phyloP scores from a whole-genome alignment of 2,329 filamentous ascomycete species.

The Penicillium sclerotiorum region DNA sequence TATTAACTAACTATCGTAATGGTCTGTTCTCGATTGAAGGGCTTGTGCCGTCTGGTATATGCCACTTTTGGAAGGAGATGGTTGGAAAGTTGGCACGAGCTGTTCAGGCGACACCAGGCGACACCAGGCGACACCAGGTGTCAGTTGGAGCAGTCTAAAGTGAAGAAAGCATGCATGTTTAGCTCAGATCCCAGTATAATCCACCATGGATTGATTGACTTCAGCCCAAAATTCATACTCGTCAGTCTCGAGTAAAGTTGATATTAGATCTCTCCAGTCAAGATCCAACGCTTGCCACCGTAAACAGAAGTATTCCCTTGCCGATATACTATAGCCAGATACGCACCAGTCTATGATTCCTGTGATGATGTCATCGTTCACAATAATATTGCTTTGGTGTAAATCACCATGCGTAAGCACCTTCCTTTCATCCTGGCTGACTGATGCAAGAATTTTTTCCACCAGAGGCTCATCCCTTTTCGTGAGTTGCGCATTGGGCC shows the following conservation, averaged over 20 bases:
- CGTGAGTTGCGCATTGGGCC: slow-evolving; percentile 14
- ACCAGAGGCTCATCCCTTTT: slow-evolving; percentile 13
- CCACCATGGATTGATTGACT: slow-evolving; percentile 15
- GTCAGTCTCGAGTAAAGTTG: slow-evolving; percentile 6
- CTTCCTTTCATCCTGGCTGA: slow-evolving; percentile 8
- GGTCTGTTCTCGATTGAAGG: too few relatives aligned
- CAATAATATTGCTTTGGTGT: slow-evolving; percentile 17
- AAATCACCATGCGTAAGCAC: slow-evolving; percentile 17
- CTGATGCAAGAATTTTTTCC: slow-evolving; percentile 12
- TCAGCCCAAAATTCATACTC: slow-evolving; percentile 17
- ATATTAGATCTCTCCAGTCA: slow-evolving; percentile 11
- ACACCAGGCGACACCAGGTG: too few relatives aligned
- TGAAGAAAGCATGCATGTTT: background rate
- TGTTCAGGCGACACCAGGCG: background rate
- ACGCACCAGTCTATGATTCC: slow-evolving; percentile 17
- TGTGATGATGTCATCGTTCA: slow-evolving; percentile 7
- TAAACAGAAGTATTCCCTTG: slow-evolving; percentile 16
- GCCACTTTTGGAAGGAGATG: background rate
- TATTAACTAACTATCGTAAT: too few relatives aligned
- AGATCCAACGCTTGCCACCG: slow-evolving; percentile 9
- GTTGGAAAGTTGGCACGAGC: background rate
- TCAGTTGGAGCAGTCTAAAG: background rate
- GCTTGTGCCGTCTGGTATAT: background rate
- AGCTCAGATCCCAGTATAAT: slow-evolving; percentile 11
- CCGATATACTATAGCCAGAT: slow-evolving; percentile 16